These are phyloP conservation scores for Medicago arabica DNA, from an alignment of 306 rosid species.

Conservation along the genomic window DNA sequence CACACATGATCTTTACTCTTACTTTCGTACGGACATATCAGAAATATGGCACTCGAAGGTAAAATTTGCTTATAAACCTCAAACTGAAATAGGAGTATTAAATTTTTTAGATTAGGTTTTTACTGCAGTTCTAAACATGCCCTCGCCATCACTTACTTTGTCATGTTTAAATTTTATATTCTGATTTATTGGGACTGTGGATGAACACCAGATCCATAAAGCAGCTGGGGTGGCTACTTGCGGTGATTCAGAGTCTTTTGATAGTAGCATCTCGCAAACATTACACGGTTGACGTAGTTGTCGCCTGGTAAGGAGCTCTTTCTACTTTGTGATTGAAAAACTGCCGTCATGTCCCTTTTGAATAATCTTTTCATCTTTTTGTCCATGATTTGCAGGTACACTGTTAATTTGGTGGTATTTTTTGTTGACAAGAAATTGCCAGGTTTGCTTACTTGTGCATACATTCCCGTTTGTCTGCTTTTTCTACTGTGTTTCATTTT, in stretches of 20 bases:
- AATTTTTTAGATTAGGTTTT: slow-evolving; percentile 9
- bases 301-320: slow-evolving; percentile 76
- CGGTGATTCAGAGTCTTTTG: slow-evolving; percentile 81
- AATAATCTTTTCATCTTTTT: slow-evolving; percentile 33
- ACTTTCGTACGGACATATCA: slow-evolving; percentile 88
- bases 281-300: slow-evolving; percentile 97
- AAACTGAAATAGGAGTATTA: background rate
- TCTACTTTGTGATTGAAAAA: background rate
- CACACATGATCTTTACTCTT: slow-evolving; percentile 96
- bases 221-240: slow-evolving; percentile 90
- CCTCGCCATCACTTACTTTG: background rate
- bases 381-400: slow-evolving; percentile 69
- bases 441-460: slow-evolving; percentile 56
- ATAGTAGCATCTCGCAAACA: slow-evolving; percentile 98
- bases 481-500: background rate
- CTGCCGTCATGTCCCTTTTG: background rate
- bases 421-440: slow-evolving; percentile 82
- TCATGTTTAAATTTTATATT: slow-evolving; percentile 3
- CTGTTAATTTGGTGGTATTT: slow-evolving; percentile 94
- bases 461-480: background rate
- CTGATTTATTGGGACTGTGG: slow-evolving; percentile 39
- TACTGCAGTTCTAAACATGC: background rate
- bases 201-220: slow-evolving; percentile 63
- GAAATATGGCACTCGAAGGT: slow-evolving; percentile 88
- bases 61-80: slow-evolving; percentile 5